Percentiles rank a stretch among this genome's conserved stretches.
Evolutionary conservation across 2,329 filamentous ascomycete species (phyloP).

Genomic region (Apiospora arundinis): DNA sequence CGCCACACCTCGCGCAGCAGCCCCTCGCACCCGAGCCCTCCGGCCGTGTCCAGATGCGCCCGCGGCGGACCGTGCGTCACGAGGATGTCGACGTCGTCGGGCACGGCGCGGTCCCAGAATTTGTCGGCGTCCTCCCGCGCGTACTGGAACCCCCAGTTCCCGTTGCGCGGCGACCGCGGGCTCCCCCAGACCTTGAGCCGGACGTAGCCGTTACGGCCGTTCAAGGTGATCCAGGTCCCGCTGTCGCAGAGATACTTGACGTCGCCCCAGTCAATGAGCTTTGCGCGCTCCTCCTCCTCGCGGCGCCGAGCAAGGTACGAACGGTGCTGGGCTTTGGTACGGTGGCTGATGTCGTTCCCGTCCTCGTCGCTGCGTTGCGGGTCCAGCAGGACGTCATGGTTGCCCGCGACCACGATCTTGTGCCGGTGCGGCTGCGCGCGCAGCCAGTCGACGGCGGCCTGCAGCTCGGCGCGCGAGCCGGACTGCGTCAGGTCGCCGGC

Average conservation of each 20-base stretch:
- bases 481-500: slow-evolving; percentile 80
- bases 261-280: slow-evolving; percentile 56
- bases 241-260: slow-evolving; percentile 61
- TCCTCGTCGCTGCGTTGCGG: slow-evolving; percentile 48
- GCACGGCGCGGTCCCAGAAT: slow-evolving; percentile 51
- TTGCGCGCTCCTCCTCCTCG: slow-evolving; percentile 54
- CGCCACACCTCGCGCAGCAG: slow-evolving; percentile 63
- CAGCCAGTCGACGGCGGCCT: slow-evolving; percentile 12
- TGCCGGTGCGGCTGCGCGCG: not conserved
- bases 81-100: slow-evolving; percentile 67
- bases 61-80: slow-evolving; percentile 74
- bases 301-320: slow-evolving; percentile 50
- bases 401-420: slow-evolving; percentile 69
- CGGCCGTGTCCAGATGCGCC: slow-evolving; percentile 63
- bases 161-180: slow-evolving; percentile 30
- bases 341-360: no score
- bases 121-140: slow-evolving; percentile 31
- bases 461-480: slow-evolving; percentile 62
- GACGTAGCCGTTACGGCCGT: slow-evolving; percentile 58
- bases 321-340: no score
- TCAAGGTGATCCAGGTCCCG: slow-evolving; percentile 55
- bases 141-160: slow-evolving; percentile 73
- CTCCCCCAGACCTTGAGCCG: slow-evolving; percentile 64
- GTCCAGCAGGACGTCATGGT: slow-evolving; percentile 78
- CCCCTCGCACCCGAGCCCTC: slow-evolving; percentile 62